Evolutionary conservation across 1,284 basidiomycete species (phyloP).

Genomic region (Mycena citricolor): DNA sequence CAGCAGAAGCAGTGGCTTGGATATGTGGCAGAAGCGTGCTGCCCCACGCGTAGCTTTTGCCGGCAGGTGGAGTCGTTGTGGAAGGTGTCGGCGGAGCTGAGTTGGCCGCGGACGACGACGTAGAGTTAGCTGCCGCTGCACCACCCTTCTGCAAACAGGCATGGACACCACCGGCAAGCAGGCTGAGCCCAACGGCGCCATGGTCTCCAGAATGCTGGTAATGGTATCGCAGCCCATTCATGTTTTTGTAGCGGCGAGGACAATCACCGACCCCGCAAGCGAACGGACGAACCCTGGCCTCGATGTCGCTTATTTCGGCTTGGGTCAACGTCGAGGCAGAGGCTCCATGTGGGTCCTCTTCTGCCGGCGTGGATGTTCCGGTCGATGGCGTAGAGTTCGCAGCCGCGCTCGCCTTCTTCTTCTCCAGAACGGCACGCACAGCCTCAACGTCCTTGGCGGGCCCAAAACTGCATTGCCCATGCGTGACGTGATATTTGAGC

Average conservation of each 20-base stretch:
- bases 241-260: constrained; percentile 94
- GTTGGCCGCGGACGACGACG: constrained; percentile 18
- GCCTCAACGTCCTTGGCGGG: constrained; percentile 79
- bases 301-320: constrained; percentile 69
- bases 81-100: constrained; percentile 17
- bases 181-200: constrained; percentile 80
- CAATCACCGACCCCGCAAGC: constrained; percentile 53
- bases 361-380: constrained; percentile 19
- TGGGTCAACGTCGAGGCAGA: constrained; percentile 41
- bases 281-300: constrained; percentile 32
- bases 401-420: constrained; percentile 49
- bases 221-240: constrained; percentile 95
- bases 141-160: constrained; percentile 43
- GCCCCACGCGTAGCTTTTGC: constrained; percentile 22
- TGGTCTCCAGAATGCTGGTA: constrained; percentile 97
- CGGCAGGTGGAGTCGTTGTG: constrained; percentile 22
- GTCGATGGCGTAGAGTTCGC: constrained; percentile 26
- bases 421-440: constrained; percentile 63
- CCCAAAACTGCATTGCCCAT: constrained; percentile 91
- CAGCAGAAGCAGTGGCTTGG: constrained; percentile 14
- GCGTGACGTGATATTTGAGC: constrained; percentile 95
- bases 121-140: constrained; percentile 25
- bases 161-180: constrained; percentile 85
- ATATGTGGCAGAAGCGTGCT: constrained; percentile 23
- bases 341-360: constrained; percentile 27